Evolutionary conservation across 2,329 filamentous ascomycete genomes (phyloP), one percentile per base, ranked within the genome.

Genomic region (Corynespora cassiicola): DNA sequence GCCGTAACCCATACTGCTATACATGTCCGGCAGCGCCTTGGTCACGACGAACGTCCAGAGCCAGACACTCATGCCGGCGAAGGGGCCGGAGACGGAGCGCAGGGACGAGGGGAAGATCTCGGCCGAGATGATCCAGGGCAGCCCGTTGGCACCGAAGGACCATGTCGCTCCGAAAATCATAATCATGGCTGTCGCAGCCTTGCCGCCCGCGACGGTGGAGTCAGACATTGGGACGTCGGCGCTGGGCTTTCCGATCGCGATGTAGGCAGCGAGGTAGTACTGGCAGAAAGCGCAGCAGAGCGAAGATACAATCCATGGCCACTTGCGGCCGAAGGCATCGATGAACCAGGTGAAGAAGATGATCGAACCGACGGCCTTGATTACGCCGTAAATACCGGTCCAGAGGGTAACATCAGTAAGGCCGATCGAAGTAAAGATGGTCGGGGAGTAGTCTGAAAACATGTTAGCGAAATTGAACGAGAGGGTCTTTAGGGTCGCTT

Each of bases 121-220:
- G 2, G 69, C 61, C 1, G 65, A 69, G n/a, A 73, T 67, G 43
- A 73, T 72, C 68, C 69, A 73, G 0, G 69, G 69, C 0, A 72
- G 45, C 3, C 70, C 69, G 30, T 72, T 72, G 1, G 65, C 59
- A 24, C 69, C 67, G 25, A 70, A 67, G 7, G 59, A 65, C 68
- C 67, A 72, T 1, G 53, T 52, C 6, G 58, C 65, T 2, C 63
- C 67, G 25, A 70, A 71, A 7, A 71, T 63, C 67, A 70, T 70
- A 21, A 71, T 70, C 37, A 66, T 63, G 2, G 67, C 66, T 1
- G 64, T 69, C 5, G 68, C 67, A 9, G 56, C 68, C 37, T 70
- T 67, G 21, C 67, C 68, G 3, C 66, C 68, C 0, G 65, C 65
- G 10, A 68, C 35, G 1, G 63, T 67, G 3, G 59, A 61, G 4